A percentile compares a stretch with the other conserved stretches of the same genome.
phyloP scores from a whole-genome alignment of 352 stramenopile species.

The Phytophthora fragariae region DNA sequence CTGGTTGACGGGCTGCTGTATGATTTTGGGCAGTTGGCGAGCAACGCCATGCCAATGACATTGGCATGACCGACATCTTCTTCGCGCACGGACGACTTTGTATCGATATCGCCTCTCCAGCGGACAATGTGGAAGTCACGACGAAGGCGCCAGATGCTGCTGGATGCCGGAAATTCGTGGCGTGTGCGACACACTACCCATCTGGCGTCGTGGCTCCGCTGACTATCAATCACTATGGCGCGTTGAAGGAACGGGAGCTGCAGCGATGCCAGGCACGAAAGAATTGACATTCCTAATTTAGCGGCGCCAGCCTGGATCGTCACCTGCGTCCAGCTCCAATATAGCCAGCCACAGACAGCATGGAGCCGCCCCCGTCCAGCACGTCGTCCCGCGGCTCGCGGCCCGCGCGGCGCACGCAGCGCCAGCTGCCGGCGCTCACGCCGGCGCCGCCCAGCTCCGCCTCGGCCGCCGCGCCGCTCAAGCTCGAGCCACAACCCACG shows the following conservation, averaged over 20 bases:
- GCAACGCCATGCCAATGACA: no score
- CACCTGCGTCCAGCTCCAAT: slow-evolving; percentile 15
- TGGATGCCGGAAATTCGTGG: not conserved
- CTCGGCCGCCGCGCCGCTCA: slow-evolving; percentile 20
- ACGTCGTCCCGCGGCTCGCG: slow-evolving; percentile 4
- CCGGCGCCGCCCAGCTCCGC: slow-evolving; percentile 29
- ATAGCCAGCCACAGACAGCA: slow-evolving; percentile 5
- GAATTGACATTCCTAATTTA: slow-evolving; percentile 24
- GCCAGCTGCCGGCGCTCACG: slow-evolving; percentile 31
- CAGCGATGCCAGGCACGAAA: not conserved
- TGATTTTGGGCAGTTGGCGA: no score
- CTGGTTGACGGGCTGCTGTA: no score
- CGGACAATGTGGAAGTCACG: no score
- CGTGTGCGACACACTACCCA: slow-evolving; percentile 1
- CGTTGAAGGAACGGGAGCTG: slow-evolving; percentile 18
- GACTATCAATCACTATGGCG: not conserved
- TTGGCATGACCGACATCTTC: no score
- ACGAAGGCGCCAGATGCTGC: no score
- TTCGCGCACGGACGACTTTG: no score
- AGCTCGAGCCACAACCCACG: slow-evolving; percentile 16
- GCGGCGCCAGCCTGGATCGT: not conserved
- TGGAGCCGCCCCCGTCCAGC: slow-evolving; percentile 18
- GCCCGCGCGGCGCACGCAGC: slow-evolving; percentile 23
- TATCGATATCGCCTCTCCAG: no score
- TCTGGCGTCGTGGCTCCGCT: not conserved